These are phyloP conservation scores for Penicillium verrucosum DNA, from an alignment of 2,329 filamentous ascomycete species.

Conservation along the genomic window DNA sequence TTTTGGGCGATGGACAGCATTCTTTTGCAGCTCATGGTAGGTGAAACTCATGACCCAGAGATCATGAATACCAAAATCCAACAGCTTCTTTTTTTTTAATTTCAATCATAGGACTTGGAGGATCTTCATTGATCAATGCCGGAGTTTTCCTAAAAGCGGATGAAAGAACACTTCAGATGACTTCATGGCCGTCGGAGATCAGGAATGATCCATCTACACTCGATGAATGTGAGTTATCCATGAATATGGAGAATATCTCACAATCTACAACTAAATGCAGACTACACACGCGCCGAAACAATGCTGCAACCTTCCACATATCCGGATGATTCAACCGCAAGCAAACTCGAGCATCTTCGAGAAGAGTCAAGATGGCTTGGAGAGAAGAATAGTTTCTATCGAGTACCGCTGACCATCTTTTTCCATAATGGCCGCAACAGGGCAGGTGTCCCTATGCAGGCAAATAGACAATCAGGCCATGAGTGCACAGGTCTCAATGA, in stretches of 20 bases:
- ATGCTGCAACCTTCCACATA: constrained; percentile 18
- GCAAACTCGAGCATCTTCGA: constrained; percentile 9
- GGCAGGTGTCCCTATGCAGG: constrained; percentile 62
- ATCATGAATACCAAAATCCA: not conserved
- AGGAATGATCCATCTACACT: constrained; percentile 28
- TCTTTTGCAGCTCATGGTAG: constrained; percentile 58
- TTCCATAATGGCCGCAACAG: constrained; percentile 61
- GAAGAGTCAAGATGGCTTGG: constrained; percentile 27
- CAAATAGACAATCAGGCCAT: constrained; percentile 59
- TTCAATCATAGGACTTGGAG: constrained; percentile 54
- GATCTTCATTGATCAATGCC: constrained; percentile 62
- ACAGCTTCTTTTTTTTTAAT: not conserved
- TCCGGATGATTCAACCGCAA: constrained; percentile 2
- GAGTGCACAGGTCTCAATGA: constrained; percentile 65
- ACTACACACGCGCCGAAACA: constrained; percentile 14
- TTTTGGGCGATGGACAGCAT: constrained; percentile 63
- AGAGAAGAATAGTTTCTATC: constrained; percentile 53
- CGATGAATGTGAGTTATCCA: constrained; percentile 11
- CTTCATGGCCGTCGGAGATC: constrained; percentile 52
- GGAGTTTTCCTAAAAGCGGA: constrained; percentile 64
- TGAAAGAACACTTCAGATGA: constrained; percentile 51
- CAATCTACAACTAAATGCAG: not conserved
- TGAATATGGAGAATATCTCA: not conserved
- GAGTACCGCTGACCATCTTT: constrained; percentile 60
- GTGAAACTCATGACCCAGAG: constrained; percentile 7